Conservation (phyloP, 208 protist genomes). For the Crithidia bombi region DNA sequence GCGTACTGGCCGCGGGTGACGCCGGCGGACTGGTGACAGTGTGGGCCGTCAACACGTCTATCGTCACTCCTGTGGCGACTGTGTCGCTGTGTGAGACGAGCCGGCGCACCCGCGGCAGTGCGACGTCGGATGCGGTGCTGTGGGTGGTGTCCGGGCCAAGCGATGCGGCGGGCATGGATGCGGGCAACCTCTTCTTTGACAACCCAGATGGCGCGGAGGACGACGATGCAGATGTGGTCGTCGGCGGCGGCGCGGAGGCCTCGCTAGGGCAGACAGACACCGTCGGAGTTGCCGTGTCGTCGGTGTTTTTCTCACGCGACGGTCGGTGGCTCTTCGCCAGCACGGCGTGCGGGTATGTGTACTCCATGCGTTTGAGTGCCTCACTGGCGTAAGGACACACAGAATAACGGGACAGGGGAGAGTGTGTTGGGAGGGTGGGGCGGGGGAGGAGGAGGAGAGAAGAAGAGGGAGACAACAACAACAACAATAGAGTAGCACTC, state of each 20-base stretch:
- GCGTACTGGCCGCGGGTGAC: constrained; percentile 73
- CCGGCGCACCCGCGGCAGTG: constrained; percentile 17
- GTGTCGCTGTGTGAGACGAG: constrained; percentile 36
- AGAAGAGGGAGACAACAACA: neutral
- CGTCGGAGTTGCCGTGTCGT: constrained; percentile 41
- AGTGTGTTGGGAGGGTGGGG: neutral
- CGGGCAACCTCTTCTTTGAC: constrained; percentile 2
- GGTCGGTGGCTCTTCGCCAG: constrained; percentile 69
- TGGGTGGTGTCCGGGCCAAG: constrained; percentile 7
- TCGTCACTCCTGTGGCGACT: constrained; percentile 46
- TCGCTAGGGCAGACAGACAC: constrained; percentile 23
- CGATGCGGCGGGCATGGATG: constrained; percentile 2
- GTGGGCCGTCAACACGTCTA: constrained; percentile 57
- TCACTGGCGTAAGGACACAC: constrained; percentile 9
- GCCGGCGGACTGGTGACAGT: constrained; percentile 55
- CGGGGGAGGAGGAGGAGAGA: neutral
- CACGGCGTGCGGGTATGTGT: constrained; percentile 50
- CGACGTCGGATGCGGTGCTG: constrained; percentile 21
- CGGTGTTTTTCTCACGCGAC: constrained; percentile 60
- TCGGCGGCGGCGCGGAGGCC: constrained; percentile 2
- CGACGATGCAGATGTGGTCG: constrained; percentile 9
- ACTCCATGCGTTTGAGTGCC: constrained; percentile 48
- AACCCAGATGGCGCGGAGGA: constrained; percentile 9
- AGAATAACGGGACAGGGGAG: neutral
- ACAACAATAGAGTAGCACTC: too few relatives aligned